Conservation (phyloP, 2,329 filamentous ascomycete genomes). For the Madurella mycetomatis region DNA sequence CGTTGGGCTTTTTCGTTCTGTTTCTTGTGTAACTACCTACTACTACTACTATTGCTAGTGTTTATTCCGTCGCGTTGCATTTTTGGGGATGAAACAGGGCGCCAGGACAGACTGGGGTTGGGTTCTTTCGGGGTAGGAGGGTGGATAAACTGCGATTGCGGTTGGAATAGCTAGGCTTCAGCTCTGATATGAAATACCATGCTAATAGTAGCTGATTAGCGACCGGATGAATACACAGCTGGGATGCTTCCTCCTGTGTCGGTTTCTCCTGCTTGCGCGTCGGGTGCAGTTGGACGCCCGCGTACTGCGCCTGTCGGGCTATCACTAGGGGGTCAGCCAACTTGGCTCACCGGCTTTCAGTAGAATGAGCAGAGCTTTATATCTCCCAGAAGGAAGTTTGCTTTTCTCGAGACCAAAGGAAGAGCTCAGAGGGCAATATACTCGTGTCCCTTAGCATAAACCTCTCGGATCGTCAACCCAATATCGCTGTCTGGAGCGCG, state of each 20-base stretch:
- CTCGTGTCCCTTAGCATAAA: no score
- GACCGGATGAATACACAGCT: not conserved
- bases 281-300: no score
- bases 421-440: no score
- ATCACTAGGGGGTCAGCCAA: no score
- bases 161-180: not conserved
- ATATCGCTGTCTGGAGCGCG: not conserved
- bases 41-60: not conserved
- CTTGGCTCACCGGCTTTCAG: no score
- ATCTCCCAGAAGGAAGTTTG: no score
- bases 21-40: not conserved
- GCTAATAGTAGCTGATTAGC: not conserved
- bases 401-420: no score
- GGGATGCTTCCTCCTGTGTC: not conserved
- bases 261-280: not conserved
- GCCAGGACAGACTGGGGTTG: not conserved
- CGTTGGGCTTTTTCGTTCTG: not conserved
- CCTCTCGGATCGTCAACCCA: no score
- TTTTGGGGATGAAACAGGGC: not conserved
- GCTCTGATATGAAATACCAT: no score
- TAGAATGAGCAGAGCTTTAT: no score
- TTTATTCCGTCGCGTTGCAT: not conserved
- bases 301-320: no score
- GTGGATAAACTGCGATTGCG: not conserved
- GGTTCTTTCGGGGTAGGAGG: not conserved